A percentile compares a stretch with the other conserved stretches of the same genome.
These are phyloP conservation scores for Pleurotus ostreatus DNA, from an alignment of 768 basidiomycete species.

Conservation along the genomic window DNA sequence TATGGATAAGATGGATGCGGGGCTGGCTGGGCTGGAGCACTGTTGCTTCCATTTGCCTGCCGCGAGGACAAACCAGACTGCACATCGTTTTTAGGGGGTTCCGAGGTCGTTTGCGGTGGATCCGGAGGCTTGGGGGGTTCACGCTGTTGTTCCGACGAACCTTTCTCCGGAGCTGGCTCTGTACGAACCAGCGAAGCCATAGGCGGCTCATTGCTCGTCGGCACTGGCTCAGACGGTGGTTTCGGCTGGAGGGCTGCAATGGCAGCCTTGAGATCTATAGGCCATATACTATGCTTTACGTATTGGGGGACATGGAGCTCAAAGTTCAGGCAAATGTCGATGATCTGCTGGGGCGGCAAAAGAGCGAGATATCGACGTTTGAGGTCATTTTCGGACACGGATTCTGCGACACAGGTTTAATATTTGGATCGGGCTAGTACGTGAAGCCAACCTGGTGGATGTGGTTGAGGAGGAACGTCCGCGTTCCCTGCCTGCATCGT, in stretches of 20 bases:
- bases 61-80: conserved; percentile 17
- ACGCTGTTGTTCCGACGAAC: conserved; percentile 17
- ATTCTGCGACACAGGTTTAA: conserved; percentile 11
- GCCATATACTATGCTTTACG: conserved; percentile 68
- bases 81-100: conserved; percentile 13
- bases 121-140: conserved; percentile 16
- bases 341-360: conserved; percentile 65
- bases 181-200: conserved; percentile 16
- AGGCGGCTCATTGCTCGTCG: conserved; percentile 17
- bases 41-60: conserved; percentile 11
- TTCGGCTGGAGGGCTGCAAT: conserved; percentile 45
- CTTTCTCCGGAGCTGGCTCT: conserved; percentile 20
- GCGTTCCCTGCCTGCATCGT: conserved; percentile 53
- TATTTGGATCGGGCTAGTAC: too few relatives aligned
- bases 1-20: conserved; percentile 44
- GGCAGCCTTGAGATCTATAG: conserved; percentile 60
- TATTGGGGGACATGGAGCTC: conserved; percentile 66
- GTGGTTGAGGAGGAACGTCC: conserved; percentile 26
- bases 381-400: conserved; percentile 47
- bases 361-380: conserved; percentile 71
- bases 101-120: conserved; percentile 12
- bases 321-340: conserved; percentile 74
- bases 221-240: conserved; percentile 18
- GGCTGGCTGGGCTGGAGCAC: conserved; percentile 10
- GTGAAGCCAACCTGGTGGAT: conserved; percentile 25